These are phyloP conservation scores for Laetiporus sulphureus DNA, from an alignment of 1,284 basidiomycete species.

Conservation along the genomic window DNA sequence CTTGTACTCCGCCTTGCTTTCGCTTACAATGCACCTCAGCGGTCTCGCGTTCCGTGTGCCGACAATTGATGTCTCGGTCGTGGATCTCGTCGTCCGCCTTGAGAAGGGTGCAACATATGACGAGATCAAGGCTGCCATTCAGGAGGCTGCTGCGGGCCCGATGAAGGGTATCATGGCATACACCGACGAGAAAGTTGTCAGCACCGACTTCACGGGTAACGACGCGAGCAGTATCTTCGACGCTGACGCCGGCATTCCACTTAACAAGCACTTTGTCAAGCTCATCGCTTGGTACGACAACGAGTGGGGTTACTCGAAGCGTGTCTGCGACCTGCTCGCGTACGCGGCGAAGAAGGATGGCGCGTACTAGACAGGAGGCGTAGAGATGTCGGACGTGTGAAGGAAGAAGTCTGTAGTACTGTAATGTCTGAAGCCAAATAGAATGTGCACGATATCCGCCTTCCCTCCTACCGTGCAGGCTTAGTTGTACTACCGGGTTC, in stretches of 20 bases:
- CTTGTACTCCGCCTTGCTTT: background rate
- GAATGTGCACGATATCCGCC: too few relatives aligned
- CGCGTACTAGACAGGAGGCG: constrained; percentile 21
- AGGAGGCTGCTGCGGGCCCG: constrained; percentile 71
- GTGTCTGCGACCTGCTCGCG: constrained; percentile 88
- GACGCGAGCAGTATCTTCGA: constrained; percentile 85
- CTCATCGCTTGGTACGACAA: constrained; percentile 96
- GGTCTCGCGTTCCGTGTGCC: constrained; percentile 98
- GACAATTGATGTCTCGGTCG: constrained; percentile 95
- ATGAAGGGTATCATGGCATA: constrained; percentile 87
- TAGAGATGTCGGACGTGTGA: too few relatives aligned
- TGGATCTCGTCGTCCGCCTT: constrained; percentile 93
- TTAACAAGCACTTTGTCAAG: constrained; percentile 95
- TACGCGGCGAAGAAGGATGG: constrained; percentile 76
- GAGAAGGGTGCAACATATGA: constrained; percentile 87
- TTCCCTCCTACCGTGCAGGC: too few relatives aligned
- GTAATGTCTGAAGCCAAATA: too few relatives aligned
- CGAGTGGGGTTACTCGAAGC: constrained; percentile 94
- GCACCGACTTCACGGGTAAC: constrained; percentile 89
- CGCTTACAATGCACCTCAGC: constrained; percentile 32
- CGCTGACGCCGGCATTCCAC: constrained; percentile 87
- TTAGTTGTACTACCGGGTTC: too few relatives aligned
- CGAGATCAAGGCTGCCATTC: constrained; percentile 86
- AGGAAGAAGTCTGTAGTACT: too few relatives aligned
- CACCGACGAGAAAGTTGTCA: constrained; percentile 94